Conservation (phyloP, 345 rosid species). For the Murraya koenigii region DNA sequence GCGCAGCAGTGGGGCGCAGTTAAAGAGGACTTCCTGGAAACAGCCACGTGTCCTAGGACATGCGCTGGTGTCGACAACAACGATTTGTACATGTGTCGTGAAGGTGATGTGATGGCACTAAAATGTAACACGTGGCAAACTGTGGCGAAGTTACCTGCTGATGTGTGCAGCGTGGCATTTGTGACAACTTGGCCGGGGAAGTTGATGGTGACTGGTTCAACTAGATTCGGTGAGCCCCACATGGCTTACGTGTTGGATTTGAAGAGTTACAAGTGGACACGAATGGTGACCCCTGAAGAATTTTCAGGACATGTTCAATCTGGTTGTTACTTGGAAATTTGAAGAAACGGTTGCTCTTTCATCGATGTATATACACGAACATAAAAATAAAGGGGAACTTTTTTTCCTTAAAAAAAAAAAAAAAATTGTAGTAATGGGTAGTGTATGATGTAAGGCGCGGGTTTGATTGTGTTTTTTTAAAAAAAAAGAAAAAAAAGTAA, state of each 20-base stretch:
- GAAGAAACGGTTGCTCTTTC: not conserved
- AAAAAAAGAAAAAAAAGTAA: no score
- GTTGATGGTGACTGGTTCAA: slow-evolving; percentile 59
- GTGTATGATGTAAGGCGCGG: no score
- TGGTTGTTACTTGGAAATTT: slow-evolving; percentile 62
- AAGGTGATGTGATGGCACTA: slow-evolving; percentile 33
- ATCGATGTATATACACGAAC: no score
- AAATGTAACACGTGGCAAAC: slow-evolving; percentile 39
- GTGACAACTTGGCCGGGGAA: slow-evolving; percentile 42
- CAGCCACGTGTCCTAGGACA: slow-evolving; percentile 32
- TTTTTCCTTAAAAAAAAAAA: no score
- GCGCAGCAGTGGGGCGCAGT: slow-evolving; percentile 47
- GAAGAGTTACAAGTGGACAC: slow-evolving; percentile 41
- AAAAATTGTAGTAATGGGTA: no score
- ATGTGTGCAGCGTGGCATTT: slow-evolving; percentile 33
- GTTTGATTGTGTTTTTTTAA: no score
- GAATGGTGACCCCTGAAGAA: slow-evolving; percentile 29
- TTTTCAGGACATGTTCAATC: slow-evolving; percentile 59
- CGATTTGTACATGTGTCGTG: slow-evolving; percentile 39
- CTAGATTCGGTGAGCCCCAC: slow-evolving; percentile 33
- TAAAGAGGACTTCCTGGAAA: slow-evolving; percentile 29
- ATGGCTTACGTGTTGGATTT: slow-evolving; percentile 31
- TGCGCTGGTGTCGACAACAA: slow-evolving; percentile 27
- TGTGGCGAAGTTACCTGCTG: slow-evolving; percentile 49
- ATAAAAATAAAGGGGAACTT: no score